Evolutionary conservation across 164 flowering plant genomes (phyloP).

Genomic region (Akebia trifoliata): DNA sequence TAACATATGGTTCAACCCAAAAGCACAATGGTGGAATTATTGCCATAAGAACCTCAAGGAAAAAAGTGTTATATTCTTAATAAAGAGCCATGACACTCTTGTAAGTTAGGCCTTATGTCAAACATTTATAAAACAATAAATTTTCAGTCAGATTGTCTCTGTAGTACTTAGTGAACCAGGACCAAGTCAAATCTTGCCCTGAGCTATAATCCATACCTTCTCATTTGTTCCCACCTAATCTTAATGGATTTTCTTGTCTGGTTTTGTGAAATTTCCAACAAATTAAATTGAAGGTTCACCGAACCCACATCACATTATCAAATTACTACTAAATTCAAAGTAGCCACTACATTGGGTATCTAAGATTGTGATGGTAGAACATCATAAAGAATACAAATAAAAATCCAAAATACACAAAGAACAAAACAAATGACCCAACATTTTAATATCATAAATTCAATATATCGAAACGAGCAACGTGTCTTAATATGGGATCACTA

Average conservation of each 20-base stretch:
- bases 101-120: not conserved
- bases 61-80: not conserved
- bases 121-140: not conserved
- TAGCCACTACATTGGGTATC: not conserved
- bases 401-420: not conserved
- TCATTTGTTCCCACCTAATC: not conserved
- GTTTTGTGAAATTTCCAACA: constrained; percentile 5
- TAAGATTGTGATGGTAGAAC: not conserved
- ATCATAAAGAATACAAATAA: not conserved
- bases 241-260: not conserved
- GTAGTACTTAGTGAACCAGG: not conserved
- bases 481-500: not conserved
- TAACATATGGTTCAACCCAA: not conserved
- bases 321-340: not conserved
- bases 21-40: not conserved
- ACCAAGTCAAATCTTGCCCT: not conserved
- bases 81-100: not conserved
- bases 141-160: not conserved
- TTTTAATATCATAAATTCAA: not conserved
- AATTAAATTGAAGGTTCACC: constrained; percentile 2
- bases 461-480: not conserved
- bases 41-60: constrained; percentile 2
- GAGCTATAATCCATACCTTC: not conserved
- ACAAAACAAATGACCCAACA: not conserved
- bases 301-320: not conserved